Conservation (phyloP, 352 stramenopile species). For the Poterioochromonas sp. region DNA sequence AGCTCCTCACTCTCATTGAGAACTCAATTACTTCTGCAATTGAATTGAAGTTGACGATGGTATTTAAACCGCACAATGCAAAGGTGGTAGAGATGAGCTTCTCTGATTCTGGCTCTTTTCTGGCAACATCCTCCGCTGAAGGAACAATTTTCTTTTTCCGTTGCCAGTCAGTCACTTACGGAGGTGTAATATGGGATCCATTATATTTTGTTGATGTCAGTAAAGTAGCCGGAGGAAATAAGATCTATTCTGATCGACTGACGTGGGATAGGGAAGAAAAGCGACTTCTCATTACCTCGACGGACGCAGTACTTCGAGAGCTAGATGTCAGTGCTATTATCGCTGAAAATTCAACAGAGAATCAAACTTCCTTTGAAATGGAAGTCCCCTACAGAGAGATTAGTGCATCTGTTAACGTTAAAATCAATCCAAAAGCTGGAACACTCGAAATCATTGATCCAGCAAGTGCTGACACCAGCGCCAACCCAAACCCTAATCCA, state of each 20-base stretch:
- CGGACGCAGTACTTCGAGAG: constrained; percentile 59
- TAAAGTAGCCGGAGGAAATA: constrained; percentile 34
- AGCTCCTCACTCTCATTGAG: constrained; percentile 47
- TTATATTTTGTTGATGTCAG: no score
- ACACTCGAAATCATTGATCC: no score
- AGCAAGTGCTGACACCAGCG: no score
- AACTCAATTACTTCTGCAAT: constrained; percentile 29
- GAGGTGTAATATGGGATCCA: constrained; percentile 44
- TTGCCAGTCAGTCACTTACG: constrained; percentile 54
- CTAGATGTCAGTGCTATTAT: no score
- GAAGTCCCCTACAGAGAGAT: no score
- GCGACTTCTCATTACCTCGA: constrained; percentile 60
- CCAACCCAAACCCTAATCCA: no score
- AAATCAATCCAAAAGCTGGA: no score
- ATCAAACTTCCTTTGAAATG: no score
- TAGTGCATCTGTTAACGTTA: no score
- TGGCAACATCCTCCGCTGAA: constrained; percentile 66
- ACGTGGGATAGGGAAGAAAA: constrained; percentile 49
- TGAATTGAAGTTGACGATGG: neutral
- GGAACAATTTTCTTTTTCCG: constrained; percentile 71
- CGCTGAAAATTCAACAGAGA: no score
- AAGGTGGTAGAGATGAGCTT: constrained; percentile 60
- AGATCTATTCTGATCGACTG: neutral
- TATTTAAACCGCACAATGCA: constrained; percentile 71
- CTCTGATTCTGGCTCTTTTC: constrained; percentile 55